Evolutionary conservation across 495 filamentous ascomycete species (phyloP).

Genomic region (Talaromyces ruber): DNA sequence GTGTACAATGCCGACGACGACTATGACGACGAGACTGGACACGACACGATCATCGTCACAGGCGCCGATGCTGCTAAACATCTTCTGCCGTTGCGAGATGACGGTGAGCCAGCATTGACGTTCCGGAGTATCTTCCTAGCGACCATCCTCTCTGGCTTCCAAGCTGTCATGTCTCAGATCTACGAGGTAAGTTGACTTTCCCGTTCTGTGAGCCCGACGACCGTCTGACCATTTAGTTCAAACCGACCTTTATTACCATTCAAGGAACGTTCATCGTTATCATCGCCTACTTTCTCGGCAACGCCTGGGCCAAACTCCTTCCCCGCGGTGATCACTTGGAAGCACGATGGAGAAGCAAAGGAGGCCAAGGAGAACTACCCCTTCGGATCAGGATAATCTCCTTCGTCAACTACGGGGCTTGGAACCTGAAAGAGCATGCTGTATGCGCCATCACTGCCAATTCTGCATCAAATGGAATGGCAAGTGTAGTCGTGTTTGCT

Average conservation of each 20-base stretch:
- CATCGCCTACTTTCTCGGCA: conserved; percentile 31
- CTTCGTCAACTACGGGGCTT: conserved; percentile 22
- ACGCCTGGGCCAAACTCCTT: conserved; percentile 30
- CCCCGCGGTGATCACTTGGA: conserved; percentile 30
- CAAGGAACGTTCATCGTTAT: conserved; percentile 29
- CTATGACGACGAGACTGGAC: conserved; percentile 7
- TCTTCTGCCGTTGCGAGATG: conserved; percentile 37
- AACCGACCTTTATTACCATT: conserved; percentile 21
- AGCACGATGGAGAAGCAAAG: conserved; percentile 16
- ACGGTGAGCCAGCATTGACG: conserved; percentile 32
- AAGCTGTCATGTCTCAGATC: conserved; percentile 40
- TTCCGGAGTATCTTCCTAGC: conserved; percentile 38
- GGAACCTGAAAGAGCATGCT: conserved; percentile 24
- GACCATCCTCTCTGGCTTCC: conserved; percentile 33
- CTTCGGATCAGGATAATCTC: conserved; percentile 13
- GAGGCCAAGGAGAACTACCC: conserved; percentile 16
- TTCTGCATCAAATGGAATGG: conserved; percentile 15
- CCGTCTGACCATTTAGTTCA: conserved; percentile 13
- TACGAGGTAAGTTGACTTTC: conserved; percentile 21
- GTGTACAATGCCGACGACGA: background rate
- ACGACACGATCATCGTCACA: conserved; percentile 18
- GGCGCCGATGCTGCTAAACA: conserved; percentile 21
- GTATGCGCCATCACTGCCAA: conserved; percentile 23
- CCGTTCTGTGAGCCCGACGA: background rate
- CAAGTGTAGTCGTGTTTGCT: conserved; percentile 14